Base-by-base conservation (phyloP, 2,329 filamentous ascomycete species). In the Corinectria fuckeliana region DNA sequence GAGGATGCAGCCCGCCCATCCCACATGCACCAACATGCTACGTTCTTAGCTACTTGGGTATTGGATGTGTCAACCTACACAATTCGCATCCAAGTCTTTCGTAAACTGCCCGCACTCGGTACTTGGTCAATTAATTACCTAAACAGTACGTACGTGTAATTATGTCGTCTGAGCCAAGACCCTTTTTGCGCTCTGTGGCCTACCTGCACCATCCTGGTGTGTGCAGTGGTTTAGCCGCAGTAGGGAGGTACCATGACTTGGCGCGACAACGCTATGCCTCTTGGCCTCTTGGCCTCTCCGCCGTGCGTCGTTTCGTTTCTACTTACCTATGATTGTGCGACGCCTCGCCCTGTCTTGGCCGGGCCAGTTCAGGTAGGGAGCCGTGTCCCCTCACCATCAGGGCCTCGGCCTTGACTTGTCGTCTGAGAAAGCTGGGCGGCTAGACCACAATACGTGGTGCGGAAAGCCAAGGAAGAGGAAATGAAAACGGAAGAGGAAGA, bases 211-310 rank as follows among this genome's bases (percentile, higher is more conserved):
- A 51, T 16, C 47, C 20, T 18, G 23, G 32, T 53, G 16, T n/a
- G 42, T 32, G 26, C 34, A n/a, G n/a, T n/a, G n/a, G n/a, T n/a
- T 54, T 58, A 58, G 56, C 56, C 56, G 38, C 30, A 59, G 45
- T 38, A 45, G 38, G 56, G 49, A 53, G 38, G 45, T 55, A 32
- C 39, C 36, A 30, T 44, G 28, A 11, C 9, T 21, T 51, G 34
- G 25, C 48, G 48, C 41, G 32, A 21, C 45, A n/a, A 26, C 18
- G 7, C 42, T 44, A 20, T 28, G 26, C 48, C 50, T 23, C n/a
- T 38, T 44, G 25, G 26, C 48, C 50, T 23, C n/a, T 38, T 44
- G 25, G 32, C 18, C 32, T 32, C 34, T 42, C 41, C 49, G 21
- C 32, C n/a, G 13, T 34, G 49, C 55, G 34, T 49, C 48, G 13